phyloP scores from a whole-genome alignment of 495 filamentous ascomycete species.

The Xylaria curta region DNA sequence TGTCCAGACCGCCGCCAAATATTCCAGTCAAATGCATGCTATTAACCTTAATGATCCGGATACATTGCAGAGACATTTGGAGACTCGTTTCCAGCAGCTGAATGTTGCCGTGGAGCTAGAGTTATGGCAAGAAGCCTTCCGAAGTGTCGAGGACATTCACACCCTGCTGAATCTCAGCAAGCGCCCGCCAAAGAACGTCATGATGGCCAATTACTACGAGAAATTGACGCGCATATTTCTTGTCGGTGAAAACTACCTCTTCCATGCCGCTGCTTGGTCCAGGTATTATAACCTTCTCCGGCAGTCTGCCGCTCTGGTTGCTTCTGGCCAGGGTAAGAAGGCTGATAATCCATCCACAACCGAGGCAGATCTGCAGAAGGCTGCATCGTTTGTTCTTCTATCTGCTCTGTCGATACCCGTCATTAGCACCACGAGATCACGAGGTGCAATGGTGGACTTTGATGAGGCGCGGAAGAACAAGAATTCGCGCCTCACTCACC shows the following conservation, averaged over 20 bases:
- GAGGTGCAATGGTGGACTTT: conserved; percentile 93
- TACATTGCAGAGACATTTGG: conserved; percentile 93
- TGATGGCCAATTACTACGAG: conserved; percentile 99
- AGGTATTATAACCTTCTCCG: conserved; percentile 96
- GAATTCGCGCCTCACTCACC: conserved; percentile 94
- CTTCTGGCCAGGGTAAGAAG: conserved; percentile 89
- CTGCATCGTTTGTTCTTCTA: conserved; percentile 94
- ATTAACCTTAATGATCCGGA: conserved; percentile 98
- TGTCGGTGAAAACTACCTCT: conserved; percentile 98
- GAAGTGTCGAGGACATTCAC: conserved; percentile 98
- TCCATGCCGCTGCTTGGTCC: conserved; percentile 97
- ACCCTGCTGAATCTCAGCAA: conserved; percentile 99
- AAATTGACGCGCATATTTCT: conserved; percentile 98
- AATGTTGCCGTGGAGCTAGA: conserved; percentile 98
- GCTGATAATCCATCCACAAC: conserved; percentile 84
- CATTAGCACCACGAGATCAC: conserved; percentile 96
- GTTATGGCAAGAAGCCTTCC: conserved; percentile 99
- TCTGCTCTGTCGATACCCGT: conserved; percentile 96
- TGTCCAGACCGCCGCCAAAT: conserved; percentile 98
- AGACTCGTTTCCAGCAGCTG: conserved; percentile 97
- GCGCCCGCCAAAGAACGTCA: conserved; percentile 97
- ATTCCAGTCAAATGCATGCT: conserved; percentile 97
- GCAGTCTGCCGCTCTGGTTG: conserved; percentile 83
- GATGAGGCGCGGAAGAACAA: conserved; percentile 98
- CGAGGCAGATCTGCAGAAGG: conserved; percentile 82